These are phyloP conservation scores for Agapanthus africanus DNA, from an alignment of 106 monocot species.

Conservation along the genomic window DNA sequence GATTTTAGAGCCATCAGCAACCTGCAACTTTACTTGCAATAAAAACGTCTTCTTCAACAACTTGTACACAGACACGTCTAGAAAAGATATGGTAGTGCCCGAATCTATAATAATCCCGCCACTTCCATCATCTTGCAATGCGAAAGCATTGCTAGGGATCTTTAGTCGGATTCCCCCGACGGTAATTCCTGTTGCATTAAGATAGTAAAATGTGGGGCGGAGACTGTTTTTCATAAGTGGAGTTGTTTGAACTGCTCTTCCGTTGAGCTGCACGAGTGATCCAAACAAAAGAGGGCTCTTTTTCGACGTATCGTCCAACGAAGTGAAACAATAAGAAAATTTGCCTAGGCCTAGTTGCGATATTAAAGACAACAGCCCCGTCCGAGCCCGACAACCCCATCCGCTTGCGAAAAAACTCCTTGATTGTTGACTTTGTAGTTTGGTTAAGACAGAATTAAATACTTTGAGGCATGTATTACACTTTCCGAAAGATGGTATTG, in stretches of 20 bases:
- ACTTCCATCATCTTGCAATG: slow-evolving; percentile 28
- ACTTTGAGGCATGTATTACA: no score
- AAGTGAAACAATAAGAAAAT: slow-evolving; percentile 47
- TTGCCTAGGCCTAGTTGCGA: slow-evolving; percentile 14
- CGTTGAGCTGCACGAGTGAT: slow-evolving; percentile 10
- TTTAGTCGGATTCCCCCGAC: slow-evolving; percentile 26
- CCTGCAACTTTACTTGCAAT: slow-evolving; percentile 36
- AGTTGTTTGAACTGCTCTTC: slow-evolving; percentile 10
- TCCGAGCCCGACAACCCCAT: slow-evolving; percentile 54
- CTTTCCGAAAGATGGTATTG: no score
- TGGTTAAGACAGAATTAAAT: no score
- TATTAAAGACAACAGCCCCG: slow-evolving; percentile 19
- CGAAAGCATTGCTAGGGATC: slow-evolving; percentile 30
- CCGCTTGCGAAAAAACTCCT: slow-evolving; percentile 48
- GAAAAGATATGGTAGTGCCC: slow-evolving; percentile 50
- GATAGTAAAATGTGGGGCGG: slow-evolving; percentile 34
- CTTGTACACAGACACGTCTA: slow-evolving; percentile 33
- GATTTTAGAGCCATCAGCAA: slow-evolving; percentile 31
- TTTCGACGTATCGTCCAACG: slow-evolving; percentile 2
- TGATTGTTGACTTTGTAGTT: no score
- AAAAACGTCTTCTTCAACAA: slow-evolving; percentile 46
- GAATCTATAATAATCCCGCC: slow-evolving; percentile 73
- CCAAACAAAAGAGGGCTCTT: slow-evolving; percentile 32
- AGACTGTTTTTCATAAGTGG: slow-evolving; percentile 13
- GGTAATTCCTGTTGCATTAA: slow-evolving; percentile 37